A percentile compares a stretch with the other conserved stretches of the same genome.
These are phyloP conservation scores for Sergeia podlipaevii DNA, from an alignment of 208 protist species.

Conservation along the genomic window DNA sequence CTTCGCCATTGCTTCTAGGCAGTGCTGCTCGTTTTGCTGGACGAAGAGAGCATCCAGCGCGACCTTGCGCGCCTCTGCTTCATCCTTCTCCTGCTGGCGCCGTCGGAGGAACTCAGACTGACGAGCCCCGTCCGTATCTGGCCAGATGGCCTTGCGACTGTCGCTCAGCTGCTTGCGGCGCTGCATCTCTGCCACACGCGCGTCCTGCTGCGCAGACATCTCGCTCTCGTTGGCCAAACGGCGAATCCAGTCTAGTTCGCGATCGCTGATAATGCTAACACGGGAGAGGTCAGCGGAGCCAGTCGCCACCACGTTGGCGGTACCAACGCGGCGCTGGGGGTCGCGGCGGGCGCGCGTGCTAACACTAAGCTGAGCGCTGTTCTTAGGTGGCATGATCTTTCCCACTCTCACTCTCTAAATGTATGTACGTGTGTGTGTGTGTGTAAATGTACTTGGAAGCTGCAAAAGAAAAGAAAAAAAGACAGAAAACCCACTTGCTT, in stretches of 20 bases:
- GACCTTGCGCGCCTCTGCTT: slow-evolving; percentile 46
- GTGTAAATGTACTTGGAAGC: neutral
- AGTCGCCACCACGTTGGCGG: slow-evolving; percentile 80
- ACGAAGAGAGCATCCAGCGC: slow-evolving; percentile 54
- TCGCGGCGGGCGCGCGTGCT: slow-evolving; percentile 64
- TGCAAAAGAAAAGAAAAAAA: slow-evolving; percentile 3
- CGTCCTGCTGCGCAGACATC: slow-evolving; percentile 9
- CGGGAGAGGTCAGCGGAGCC: slow-evolving; percentile 45
- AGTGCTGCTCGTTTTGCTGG: slow-evolving; percentile 63
- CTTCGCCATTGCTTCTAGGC: slow-evolving; percentile 30
- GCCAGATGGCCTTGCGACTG: slow-evolving; percentile 47
- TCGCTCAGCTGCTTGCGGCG: slow-evolving; percentile 30
- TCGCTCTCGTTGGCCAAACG: slow-evolving; percentile 32
- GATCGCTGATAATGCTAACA: slow-evolving; percentile 68
- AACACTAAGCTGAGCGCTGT: slow-evolving; percentile 3
- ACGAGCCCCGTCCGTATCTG: slow-evolving; percentile 65
- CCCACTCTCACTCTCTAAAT: neutral
- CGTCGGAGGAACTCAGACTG: slow-evolving; percentile 49
- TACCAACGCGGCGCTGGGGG: slow-evolving; percentile 51
- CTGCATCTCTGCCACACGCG: slow-evolving; percentile 20
- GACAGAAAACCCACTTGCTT: no score
- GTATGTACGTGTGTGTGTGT: neutral
- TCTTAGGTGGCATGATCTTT: neutral
- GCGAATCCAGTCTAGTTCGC: slow-evolving; percentile 62
- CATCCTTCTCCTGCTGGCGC: slow-evolving; percentile 36